Conservation (phyloP, 2,329 filamentous ascomycete genomes). For the Aspergillus chevalieri region DNA sequence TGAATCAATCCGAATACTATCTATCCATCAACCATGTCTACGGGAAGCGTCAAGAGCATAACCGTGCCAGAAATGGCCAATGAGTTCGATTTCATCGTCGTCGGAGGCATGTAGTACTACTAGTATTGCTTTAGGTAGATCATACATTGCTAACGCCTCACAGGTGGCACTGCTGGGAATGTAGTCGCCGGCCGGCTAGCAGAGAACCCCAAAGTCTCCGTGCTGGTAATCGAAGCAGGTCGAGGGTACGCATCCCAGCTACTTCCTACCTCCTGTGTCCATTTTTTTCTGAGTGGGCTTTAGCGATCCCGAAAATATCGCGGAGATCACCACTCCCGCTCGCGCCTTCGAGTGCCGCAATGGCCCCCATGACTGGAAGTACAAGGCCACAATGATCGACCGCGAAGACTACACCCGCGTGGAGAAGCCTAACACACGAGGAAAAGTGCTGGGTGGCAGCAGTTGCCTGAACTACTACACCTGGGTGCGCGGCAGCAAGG, state of each 20-base stretch:
- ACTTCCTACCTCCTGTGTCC: neutral
- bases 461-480: constrained; percentile 56
- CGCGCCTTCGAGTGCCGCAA: constrained; percentile 48
- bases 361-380: constrained; percentile 53
- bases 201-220: constrained; percentile 38
- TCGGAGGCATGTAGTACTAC: neutral
- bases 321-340: constrained; percentile 50
- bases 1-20: neutral
- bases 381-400: constrained; percentile 54
- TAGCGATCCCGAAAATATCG: constrained; percentile 34
- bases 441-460: constrained; percentile 53
- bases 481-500: constrained; percentile 52
- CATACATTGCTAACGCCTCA: too few relatives aligned
- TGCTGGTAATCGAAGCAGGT: constrained; percentile 23
- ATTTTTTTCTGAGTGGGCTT: neutral
- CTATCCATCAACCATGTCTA: neutral
- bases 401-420: constrained; percentile 47
- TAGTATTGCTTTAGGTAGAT: too few relatives aligned
- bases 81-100: neutral
- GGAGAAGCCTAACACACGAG: constrained; percentile 56
- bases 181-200: constrained; percentile 45
- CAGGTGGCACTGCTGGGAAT: constrained; percentile 2
- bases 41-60: neutral
- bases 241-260: constrained; percentile 25
- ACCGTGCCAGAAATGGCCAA: neutral